Base-by-base conservation (phyloP, 345 rosid species). In the Eucalyptus sideroxylon region DNA sequence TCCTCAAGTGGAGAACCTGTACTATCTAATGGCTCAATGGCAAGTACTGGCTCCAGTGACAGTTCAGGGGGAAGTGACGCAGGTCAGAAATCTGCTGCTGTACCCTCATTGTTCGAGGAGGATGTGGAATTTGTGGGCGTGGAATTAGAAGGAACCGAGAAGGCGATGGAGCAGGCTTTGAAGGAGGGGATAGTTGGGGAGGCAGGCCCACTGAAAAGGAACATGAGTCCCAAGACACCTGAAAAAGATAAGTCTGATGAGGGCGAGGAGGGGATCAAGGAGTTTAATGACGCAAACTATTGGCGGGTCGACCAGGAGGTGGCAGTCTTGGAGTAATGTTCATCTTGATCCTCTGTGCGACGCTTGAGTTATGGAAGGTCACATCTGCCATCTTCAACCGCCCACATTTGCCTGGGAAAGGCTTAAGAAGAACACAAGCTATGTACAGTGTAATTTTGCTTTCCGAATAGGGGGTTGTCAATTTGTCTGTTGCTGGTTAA, bases 251-350 rank as follows among this genome's bases (percentile, higher is more conserved):
- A 90, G 40, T 62, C 94, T 0, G 97, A 93, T 9, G 96, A 94
- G 53, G 90, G 91, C 27, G 95, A 93, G 11, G 93, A 93, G 19
- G 96, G 94, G 86, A 94, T 95, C 72, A 96, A 94, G 89, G 99
- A 98, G 92, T 97, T 98, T 93, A 97, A 95, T 86, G 98, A 96
- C 50, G 90, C 99, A 55, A 98, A 97, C 91, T 98, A 95, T 91
- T 98, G 99, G 99, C 95, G 96, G 92, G 95, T 97, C 50, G 98
- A 98, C 92, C 96, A 96, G 90, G 98, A 97, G 93, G 98, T 96
- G 55, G 93, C 96, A 7, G 98, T 97, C 91, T 91, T 95, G 90
- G 99, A 98, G 94, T 96, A 92, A 95, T 56, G 23, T 86, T 56
- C 53, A 86, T 69, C 86, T 40, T 9, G 47, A 77, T 77, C 83